Base-by-base conservation (phyloP, 805 yeast genomes). In the Sugiyamaella lignohabitans region DNA sequence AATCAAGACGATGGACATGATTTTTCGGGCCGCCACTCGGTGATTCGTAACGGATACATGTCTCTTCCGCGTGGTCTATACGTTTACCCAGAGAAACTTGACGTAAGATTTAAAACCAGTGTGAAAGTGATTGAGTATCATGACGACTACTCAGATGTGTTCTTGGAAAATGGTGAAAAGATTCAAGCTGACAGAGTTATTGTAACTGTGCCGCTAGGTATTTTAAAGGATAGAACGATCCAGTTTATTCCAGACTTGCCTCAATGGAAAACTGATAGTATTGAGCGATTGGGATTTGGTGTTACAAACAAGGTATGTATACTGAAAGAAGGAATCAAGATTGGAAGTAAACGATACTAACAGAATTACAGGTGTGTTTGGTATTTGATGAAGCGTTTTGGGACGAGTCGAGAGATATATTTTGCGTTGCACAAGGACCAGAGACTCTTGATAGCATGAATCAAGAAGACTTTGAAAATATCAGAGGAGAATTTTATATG, bases 211-310 rank as follows among this genome's bases (percentile, higher is more conserved):
- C 74, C 74, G 1, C 57, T 69, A 3, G 73, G 73, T 0, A 69
- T 69, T 4, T 54, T 69, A 43, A 69, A 70, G 52, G 59, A 59
- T 17, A 59, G 69, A 5, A 47, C 59, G 6, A 52, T 69, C 23
- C 68, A 65, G 52, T 69, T 69, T 42, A 62, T 64, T 22, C 74
- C 74, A 1, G 71, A 67, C 35, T 49, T 69, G 11, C 73, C 73
- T 8, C 66, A 64, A 37, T 62, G 68, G 66, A 69, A 69, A 47
- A 45, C 58, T 5, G 66, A 66, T 44, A 63, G 70, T 35, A 69
- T 69, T 21, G 64, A 61, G 42, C 55, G 70, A 1, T 56, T 70
- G 3, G 71, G 69, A 2, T 67, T 62, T 39, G 73, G 73, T 2
- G 65, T 60, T 5, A 59, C 63, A 19, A 70, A 70, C 55, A 69